These are phyloP conservation scores for Pezicula radicicola DNA, from an alignment of 2,329 filamentous ascomycete genomes.

Conservation along the genomic window DNA sequence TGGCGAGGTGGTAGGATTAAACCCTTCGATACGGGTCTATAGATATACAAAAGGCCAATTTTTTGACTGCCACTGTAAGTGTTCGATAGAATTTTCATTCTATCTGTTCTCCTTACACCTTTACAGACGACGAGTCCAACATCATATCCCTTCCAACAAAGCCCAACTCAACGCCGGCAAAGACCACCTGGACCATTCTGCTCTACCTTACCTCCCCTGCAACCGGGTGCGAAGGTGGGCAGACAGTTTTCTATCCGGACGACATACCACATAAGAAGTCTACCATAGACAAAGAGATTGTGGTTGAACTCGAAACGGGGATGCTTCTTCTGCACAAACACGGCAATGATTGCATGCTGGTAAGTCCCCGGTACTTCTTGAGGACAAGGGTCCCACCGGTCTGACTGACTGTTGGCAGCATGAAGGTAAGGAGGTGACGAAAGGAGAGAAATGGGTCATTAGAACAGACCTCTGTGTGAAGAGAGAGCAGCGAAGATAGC, in stretches of 20 bases:
- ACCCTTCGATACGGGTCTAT: constrained; percentile 86
- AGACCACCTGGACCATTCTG: constrained; percentile 88
- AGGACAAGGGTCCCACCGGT: not conserved
- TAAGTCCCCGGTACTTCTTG: constrained; percentile 32
- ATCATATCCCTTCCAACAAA: constrained; percentile 55
- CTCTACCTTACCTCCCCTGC: constrained; percentile 77
- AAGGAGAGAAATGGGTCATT: constrained; percentile 89
- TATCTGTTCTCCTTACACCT: not conserved
- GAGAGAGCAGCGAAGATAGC: constrained; percentile 31
- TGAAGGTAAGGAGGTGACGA: constrained; percentile 75
- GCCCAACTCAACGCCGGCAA: constrained; percentile 43
- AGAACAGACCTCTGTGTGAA: constrained; percentile 76
- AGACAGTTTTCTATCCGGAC: constrained; percentile 88
- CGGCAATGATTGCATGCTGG: constrained; percentile 81
- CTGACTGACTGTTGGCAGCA: constrained; percentile 46
- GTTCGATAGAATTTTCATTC: constrained; percentile 3
- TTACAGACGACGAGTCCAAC: constrained; percentile 82
- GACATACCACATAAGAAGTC: constrained; percentile 46
- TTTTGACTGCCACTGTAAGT: constrained; percentile 88
- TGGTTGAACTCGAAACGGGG: constrained; percentile 75
- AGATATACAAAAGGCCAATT: constrained; percentile 83
- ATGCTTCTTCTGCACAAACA: constrained; percentile 86
- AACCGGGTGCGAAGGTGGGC: constrained; percentile 77
- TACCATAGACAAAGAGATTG: constrained; percentile 57
- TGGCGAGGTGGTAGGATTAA: constrained; percentile 78